These are phyloP conservation scores for Talaromyces atroroseus DNA, from an alignment of 2,329 filamentous ascomycete genomes.

Conservation along the genomic window DNA sequence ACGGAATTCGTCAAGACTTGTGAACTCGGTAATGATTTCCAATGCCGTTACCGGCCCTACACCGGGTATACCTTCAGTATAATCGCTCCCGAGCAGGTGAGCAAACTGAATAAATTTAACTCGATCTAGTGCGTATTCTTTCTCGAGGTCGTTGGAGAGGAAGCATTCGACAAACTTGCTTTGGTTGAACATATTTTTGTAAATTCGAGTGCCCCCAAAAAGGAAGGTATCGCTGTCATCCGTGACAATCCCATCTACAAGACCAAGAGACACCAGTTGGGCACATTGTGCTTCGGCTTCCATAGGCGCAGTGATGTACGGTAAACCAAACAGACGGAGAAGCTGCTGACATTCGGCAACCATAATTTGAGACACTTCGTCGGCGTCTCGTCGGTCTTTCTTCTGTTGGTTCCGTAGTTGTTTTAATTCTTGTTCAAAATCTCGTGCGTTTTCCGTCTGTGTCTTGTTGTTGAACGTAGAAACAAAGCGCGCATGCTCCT, in stretches of 20 bases:
- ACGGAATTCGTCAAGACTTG: constrained; percentile 65
- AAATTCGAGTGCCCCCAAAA: constrained; percentile 91
- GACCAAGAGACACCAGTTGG: constrained; percentile 74
- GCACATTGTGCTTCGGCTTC: constrained; percentile 98
- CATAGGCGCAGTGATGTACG: constrained; percentile 97
- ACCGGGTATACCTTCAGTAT: constrained; percentile 84
- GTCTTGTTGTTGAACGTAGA: constrained; percentile 76
- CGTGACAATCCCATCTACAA: constrained; percentile 96
- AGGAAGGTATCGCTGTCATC: constrained; percentile 96
- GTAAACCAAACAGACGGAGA: constrained; percentile 82
- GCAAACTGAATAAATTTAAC: constrained; percentile 83
- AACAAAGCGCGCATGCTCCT: constrained; percentile 90
- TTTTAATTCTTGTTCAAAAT: constrained; percentile 83
- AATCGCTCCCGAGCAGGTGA: constrained; percentile 87
- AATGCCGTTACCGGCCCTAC: constrained; percentile 92
- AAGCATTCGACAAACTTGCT: constrained; percentile 99
- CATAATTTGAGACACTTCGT: constrained; percentile 96
- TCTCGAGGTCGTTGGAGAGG: constrained; percentile 73
- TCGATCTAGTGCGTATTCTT: constrained; percentile 82
- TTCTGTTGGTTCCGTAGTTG: constrained; percentile 90
- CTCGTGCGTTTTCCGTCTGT: constrained; percentile 62
- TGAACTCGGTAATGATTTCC: constrained; percentile 89
- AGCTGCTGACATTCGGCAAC: constrained; percentile 90
- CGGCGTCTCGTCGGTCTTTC: constrained; percentile 89
- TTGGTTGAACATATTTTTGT: constrained; percentile 99